Base-by-base conservation (phyloP, 208 protist genomes). In the Trypanosoma mega region DNA sequence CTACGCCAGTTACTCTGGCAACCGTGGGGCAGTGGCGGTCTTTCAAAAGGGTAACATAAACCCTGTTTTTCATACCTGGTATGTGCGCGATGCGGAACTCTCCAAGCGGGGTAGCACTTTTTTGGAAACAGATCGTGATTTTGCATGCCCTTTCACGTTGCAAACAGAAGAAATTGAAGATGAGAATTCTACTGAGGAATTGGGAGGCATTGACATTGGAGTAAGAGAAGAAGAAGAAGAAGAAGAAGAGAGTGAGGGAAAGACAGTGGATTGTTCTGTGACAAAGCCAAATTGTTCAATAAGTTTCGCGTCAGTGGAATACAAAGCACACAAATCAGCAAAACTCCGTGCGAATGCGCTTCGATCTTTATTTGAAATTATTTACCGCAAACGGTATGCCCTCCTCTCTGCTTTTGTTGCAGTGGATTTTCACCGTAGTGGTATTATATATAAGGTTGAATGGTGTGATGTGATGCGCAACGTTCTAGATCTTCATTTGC, bases 11-110 rank as follows among this genome's bases (percentile, higher is more conserved):
- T 97, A 91, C 27, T 78, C 83, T 3, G 87, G 94, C 47, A 99
- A 99, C 79, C 98, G 98, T 52, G 98, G 80, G 27, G 96, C 96
- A 12, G 97, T 99, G 1, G 79, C 82, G 9, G 62, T 94, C 48
- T 61, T 94, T 39, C 56, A 64, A 18, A 66, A 71, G 48, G 71
- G 78, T 55, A 56, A 58, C 41, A 59, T 64, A 50, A 58, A 79
- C 37, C 85, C 86, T 3, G 68, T 87, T 33, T 96, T 88, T 51
- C 81, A 96, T 57, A 93, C 89, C 7, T 96, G 86, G 82, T 87
- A 59, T 45, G 39, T 61, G 44, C 43, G 29, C 26, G 56, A 52
- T 18, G 68, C 30, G 1, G 56, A 48, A 16, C 26, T 0, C 2
- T 47, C 14, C 16, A 34, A 18, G 0, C 24, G 44, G 37, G 1